phyloP scores from a whole-genome alignment of 2,329 filamentous ascomycete genomes.

The Apiospora rasikravindrae region DNA sequence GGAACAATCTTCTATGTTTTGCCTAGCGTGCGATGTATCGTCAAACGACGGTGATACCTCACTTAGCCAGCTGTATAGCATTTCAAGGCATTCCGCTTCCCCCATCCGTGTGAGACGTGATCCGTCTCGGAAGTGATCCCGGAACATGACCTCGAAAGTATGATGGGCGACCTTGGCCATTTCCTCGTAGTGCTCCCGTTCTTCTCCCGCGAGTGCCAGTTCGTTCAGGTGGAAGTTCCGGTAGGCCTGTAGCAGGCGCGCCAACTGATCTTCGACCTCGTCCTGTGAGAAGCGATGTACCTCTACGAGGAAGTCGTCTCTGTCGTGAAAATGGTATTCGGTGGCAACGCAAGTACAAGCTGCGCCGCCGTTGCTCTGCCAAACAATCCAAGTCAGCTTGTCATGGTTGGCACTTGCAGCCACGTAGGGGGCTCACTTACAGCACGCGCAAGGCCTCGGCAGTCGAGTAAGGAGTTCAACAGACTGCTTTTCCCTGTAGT shows the following conservation, averaged over 20 bases:
- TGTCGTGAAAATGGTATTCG: neutral
- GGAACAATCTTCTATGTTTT: conserved; percentile 40
- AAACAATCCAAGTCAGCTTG: neutral
- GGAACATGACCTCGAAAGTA: conserved; percentile 46
- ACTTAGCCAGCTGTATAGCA: conserved; percentile 31
- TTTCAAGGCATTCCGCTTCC: conserved; percentile 27
- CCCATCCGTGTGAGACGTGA: conserved; percentile 25
- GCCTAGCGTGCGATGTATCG: neutral
- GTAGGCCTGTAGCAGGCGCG: neutral
- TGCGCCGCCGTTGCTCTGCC: neutral
- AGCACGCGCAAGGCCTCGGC: neutral
- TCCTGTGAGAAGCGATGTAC: conserved; percentile 2
- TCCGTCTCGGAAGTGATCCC: conserved; percentile 29
- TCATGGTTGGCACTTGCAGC: too few species aligned
- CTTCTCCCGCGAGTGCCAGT: conserved; percentile 10
- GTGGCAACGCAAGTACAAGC: conserved; percentile 1
- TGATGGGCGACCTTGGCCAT: conserved; percentile 42
- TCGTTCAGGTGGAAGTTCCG: conserved; percentile 9
- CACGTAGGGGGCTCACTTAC: neutral
- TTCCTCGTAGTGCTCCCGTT: conserved; percentile 32
- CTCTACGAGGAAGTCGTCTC: neutral
- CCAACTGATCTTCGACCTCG: neutral
- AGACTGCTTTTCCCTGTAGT: neutral
- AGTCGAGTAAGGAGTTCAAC: neutral
- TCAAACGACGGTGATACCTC: conserved; percentile 24